Conservation (phyloP, 805 yeast genomes). For the Suhomyces kilbournensis region DNA sequence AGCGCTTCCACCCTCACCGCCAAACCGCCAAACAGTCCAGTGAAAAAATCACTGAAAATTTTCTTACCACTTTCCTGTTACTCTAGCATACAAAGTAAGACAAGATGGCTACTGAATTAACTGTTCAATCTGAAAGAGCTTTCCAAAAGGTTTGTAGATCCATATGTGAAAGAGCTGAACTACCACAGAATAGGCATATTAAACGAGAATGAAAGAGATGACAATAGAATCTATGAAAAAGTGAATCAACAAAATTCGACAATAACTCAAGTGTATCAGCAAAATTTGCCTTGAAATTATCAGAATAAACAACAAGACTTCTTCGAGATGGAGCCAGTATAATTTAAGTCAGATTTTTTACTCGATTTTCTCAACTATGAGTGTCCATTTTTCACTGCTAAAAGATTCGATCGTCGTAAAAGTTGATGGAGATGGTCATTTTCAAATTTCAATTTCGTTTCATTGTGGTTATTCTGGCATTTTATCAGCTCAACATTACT, state of each 20-base stretch:
- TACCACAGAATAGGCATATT: background rate
- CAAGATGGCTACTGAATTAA: conserved; percentile 98
- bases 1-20: background rate
- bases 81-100: conserved; percentile 8
- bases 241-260: background rate
- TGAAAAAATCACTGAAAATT: conserved; percentile 8
- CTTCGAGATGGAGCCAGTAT: background rate
- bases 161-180: background rate
- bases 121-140: conserved; percentile 99
- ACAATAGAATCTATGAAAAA: background rate
- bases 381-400: background rate
- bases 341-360: background rate
- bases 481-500: background rate
- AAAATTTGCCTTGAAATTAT: too few species aligned
- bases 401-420: too few species aligned
- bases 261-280: background rate
- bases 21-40: conserved; percentile 1
- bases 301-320: background rate
- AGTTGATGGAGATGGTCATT: background rate
- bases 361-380: background rate
- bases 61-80: conserved; percentile 11
- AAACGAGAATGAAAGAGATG: background rate
- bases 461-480: background rate
- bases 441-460: background rate
- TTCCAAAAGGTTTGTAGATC: conserved; percentile 91